Base-by-base conservation (phyloP, 2,329 filamentous ascomycete species). In the Chaetothyriales sp. region DNA sequence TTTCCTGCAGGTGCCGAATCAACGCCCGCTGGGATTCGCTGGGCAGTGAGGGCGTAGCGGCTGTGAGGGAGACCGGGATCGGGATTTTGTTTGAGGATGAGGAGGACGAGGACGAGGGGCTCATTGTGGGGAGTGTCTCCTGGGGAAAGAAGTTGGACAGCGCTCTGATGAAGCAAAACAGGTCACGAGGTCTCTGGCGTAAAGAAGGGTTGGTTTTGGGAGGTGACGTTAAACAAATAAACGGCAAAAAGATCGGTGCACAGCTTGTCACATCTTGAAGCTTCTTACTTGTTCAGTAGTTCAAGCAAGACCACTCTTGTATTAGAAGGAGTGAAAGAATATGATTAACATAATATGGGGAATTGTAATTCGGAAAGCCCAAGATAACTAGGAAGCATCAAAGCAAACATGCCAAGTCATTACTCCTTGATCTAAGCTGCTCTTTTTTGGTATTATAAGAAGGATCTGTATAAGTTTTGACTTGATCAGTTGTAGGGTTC, bases 1-100 rank as follows among this genome's bases (percentile, higher is more conserved):
- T 59, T 22, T 51, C 47, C 44, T 57, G 60, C 7, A 60, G 55
- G 49, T 59, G 54, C 15, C 53, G 48, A 50, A 61, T 57, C 18
- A 59, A 50, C 18, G 55, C 54, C 50, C 56, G 54, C 13, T 52
- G 54, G 37, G 54, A 54, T 7, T 47, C 43, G 9, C 51, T 46
- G 8, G 56, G 56, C 13, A 58, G 51, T 15, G 53, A 46, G 22
- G 29, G 37, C 5, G 51, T 43, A 18, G 53, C 53, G 44, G 45
- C 46, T 18, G 56, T 57, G 10, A 58, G 48, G 18, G 53, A 55
- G 22, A 51, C 45, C 25, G 56, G 56, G 28, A 56, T 33, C 18
- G 56, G 54, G 49, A 57, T 57, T 25, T 48, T 37, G 29, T 46
- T 8, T 6, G 22, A 9, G 7, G 48, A 20, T 15, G 50, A 43